Base-by-base conservation (phyloP, 768 basidiomycete species). In the Leccinum incarnatum region DNA sequence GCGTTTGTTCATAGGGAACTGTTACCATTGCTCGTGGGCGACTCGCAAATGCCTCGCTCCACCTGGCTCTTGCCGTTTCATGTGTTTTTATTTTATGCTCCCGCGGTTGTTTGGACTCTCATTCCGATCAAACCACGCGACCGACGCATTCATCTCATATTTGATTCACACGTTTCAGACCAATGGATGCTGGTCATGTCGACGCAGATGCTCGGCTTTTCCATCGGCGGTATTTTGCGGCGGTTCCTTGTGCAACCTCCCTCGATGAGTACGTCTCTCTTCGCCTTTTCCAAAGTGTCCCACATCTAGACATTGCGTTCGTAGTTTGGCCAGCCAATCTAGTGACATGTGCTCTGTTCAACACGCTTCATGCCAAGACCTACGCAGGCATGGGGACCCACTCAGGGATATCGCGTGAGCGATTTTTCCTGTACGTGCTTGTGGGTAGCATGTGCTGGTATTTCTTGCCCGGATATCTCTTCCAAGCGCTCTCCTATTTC, bases 251-350 rank as follows among this genome's bases (percentile, higher is more conserved):
- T 88, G 42, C 74, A 78, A 19, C 88, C 84, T 9, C 81, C 81
- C 2, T 84, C 84, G 1, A 86, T 86, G 85, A 86, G 83, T 83
- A 62, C 47, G 77, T 69, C 10, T 36, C 9, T 45, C 37, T 40
- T 40, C 17, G 17, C 37, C 7, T n/a, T 17, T 40, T 17, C 3
- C 8, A 17, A 40, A 40, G 4, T 2, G n/a, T 45, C 30, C 11
- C 48, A 59, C 27, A 65, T 23, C 61, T 51, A 0, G 1, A 17
- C 14, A 53, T 77, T 74, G 0, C 77, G 80, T 53, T 78, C 78
- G 19, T 56, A 85, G 86, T 91, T 47, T 91, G 89, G 89, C 89
- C 89, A 1, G 80, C 81, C 57, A 84, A 85, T 42, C 77, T 91
- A 5, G 89, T 90, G 12, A 77, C 81, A 0, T 88, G 87, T 64